Percentiles rank a stretch among this genome's conserved stretches.
phyloP scores from a whole-genome alignment of 768 basidiomycete species.

The Hemileccinum rubropunctum region DNA sequence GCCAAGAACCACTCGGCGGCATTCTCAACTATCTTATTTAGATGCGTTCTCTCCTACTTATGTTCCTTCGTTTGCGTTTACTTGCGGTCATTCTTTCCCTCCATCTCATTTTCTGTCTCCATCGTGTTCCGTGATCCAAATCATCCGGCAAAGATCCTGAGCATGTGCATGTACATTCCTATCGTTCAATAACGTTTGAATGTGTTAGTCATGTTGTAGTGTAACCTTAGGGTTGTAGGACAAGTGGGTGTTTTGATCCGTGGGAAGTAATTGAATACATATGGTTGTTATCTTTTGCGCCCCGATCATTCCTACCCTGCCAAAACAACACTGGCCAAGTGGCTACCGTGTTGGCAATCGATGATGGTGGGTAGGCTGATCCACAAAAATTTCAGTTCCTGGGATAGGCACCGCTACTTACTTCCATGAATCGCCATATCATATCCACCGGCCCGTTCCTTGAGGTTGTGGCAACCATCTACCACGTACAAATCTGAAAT shows the following conservation, averaged over 20 bases:
- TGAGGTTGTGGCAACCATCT: too few species aligned
- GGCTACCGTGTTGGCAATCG: slow-evolving; percentile 8
- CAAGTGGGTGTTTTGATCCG: slow-evolving; percentile 2
- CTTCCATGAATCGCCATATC: background rate
- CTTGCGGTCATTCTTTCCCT: slow-evolving; percentile 8
- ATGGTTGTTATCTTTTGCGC: background rate
- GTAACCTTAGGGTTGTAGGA: slow-evolving; percentile 20
- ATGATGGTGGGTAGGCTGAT: background rate
- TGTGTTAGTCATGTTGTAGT: slow-evolving; percentile 27
- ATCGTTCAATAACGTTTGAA: slow-evolving; percentile 25
- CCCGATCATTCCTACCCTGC: background rate
- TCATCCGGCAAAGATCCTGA: slow-evolving; percentile 22
- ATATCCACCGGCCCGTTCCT: too few species aligned
- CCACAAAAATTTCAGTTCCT: background rate
- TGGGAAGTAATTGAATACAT: slow-evolving; percentile 4
- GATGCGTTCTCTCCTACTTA: background rate
- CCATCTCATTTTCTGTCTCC: slow-evolving; percentile 6
- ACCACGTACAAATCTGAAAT: too few species aligned
- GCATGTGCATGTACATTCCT: slow-evolving; percentile 28
- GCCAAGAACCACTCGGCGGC: background rate
- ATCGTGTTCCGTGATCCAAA: slow-evolving; percentile 12
- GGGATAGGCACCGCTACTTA: background rate
- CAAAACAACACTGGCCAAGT: slow-evolving; percentile 5
- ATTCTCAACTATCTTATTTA: background rate
- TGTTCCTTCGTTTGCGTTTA: slow-evolving; percentile 19